Percentiles rank a stretch among this genome's conserved stretches.
Evolutionary conservation across 495 filamentous ascomycete species (phyloP).

Genomic region (Penicillium bovifimosum): DNA sequence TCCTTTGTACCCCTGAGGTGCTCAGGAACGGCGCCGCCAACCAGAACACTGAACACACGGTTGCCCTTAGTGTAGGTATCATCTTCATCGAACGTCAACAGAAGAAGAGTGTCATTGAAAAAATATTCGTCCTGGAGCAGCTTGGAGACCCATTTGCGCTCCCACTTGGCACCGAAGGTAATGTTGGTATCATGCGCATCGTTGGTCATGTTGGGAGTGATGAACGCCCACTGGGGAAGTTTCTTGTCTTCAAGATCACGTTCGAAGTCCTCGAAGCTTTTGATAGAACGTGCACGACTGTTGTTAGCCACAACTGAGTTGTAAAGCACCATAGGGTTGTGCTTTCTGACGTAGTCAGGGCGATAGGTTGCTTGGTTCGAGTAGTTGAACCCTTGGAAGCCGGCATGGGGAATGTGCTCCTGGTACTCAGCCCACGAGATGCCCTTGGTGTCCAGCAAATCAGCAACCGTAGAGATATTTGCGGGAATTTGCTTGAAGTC

Average conservation of each 20-base stretch:
- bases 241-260: conserved; percentile 49
- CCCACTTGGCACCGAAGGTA: conserved; percentile 54
- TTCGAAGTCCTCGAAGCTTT: conserved; percentile 61
- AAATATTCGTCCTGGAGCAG: conserved; percentile 60
- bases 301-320: conserved; percentile 50
- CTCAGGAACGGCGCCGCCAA: conserved; percentile 58
- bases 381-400: conserved; percentile 55
- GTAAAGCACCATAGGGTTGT: conserved; percentile 60
- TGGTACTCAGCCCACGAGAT: conserved; percentile 68
- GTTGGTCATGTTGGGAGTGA: conserved; percentile 34
- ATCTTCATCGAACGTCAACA: conserved; percentile 61
- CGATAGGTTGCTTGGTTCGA: conserved; percentile 44
- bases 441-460: conserved; percentile 60
- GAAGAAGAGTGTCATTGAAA: conserved; percentile 45
- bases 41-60: conserved; percentile 52
- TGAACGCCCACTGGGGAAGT: conserved; percentile 68
- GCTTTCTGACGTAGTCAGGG: conserved; percentile 70
- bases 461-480: conserved; percentile 62
- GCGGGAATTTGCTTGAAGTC: conserved; percentile 47
- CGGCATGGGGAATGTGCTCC: conserved; percentile 62
- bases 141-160: conserved; percentile 52
- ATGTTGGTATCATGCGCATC: conserved; percentile 68
- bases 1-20: conserved; percentile 56
- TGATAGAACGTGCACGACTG: conserved; percentile 52
- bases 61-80: conserved; percentile 52